Percentiles rank a stretch among this genome's conserved stretches.
phyloP scores from a whole-genome alignment of 768 basidiomycete species.

The Pleurotus giganteus region DNA sequence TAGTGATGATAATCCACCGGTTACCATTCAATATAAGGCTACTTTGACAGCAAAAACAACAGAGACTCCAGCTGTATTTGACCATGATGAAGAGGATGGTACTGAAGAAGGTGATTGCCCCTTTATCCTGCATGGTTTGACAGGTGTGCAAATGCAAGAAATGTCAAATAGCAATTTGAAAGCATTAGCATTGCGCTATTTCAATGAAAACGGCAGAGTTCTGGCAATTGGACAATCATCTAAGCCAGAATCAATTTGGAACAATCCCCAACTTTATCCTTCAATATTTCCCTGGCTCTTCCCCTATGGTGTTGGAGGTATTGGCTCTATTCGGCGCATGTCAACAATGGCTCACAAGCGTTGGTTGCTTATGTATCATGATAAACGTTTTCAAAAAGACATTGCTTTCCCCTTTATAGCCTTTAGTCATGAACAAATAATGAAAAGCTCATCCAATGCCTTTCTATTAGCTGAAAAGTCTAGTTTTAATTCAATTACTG shows the following conservation, averaged over 20 bases:
- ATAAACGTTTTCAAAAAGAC: conserved; percentile 27
- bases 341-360: conserved; percentile 23
- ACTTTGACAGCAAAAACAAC: conserved; percentile 11
- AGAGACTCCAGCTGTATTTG: conserved; percentile 13
- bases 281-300: conserved; percentile 36
- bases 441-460: conserved; percentile 18
- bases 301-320: conserved; percentile 35
- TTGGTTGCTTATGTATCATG: conserved; percentile 28
- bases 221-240: conserved; percentile 19
- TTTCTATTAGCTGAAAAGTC: conserved; percentile 24
- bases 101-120: conserved; percentile 20
- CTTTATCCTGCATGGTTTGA: conserved; percentile 26
- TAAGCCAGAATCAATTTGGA: conserved; percentile 18
- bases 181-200: conserved; percentile 17
- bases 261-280: conserved; percentile 28
- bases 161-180: conserved; percentile 13
- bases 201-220: conserved; percentile 14
- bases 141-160: conserved; percentile 15
- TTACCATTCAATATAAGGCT: conserved; percentile 12
- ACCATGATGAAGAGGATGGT: conserved; percentile 20
- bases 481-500: conserved; percentile 23
- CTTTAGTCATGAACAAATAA: conserved; percentile 30
- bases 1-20: conserved; percentile 12
- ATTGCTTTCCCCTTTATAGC: conserved; percentile 22
- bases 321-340: conserved; percentile 16